phyloP scores from a whole-genome alignment of 768 basidiomycete genomes.

The Boletales sp. region DNA sequence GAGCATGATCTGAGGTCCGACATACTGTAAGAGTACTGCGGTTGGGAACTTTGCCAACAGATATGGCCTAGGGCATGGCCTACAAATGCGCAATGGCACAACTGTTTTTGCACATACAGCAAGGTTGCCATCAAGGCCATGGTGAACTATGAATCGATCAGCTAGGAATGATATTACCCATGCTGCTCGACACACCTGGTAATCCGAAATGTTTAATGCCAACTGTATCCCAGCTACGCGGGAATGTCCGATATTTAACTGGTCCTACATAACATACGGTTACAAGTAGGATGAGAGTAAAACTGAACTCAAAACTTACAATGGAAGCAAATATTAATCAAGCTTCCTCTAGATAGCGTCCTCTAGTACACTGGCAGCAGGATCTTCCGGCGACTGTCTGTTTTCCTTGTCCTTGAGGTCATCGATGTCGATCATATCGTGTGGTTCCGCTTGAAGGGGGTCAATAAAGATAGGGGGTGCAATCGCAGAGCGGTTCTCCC shows the following conservation, averaged over 20 bases:
- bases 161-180: not conserved
- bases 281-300: not conserved
- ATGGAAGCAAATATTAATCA: slow-evolving; percentile 47
- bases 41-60: slow-evolving; percentile 57
- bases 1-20: slow-evolving; percentile 54
- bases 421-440: not conserved
- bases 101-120: not conserved
- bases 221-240: slow-evolving; percentile 57
- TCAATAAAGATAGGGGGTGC: no score
- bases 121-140: slow-evolving; percentile 39
- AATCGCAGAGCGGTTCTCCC: no score
- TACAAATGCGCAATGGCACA: slow-evolving; percentile 7
- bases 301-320: slow-evolving; percentile 30
- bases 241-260: slow-evolving; percentile 54
- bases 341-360: slow-evolving; percentile 46
- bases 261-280: slow-evolving; percentile 31
- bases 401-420: slow-evolving; percentile 3
- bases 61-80: slow-evolving; percentile 56
- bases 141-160: slow-evolving; percentile 29
- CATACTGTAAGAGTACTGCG: slow-evolving; percentile 46
- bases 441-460: no score
- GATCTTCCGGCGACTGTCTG: not conserved
- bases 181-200: slow-evolving; percentile 15
- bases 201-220: slow-evolving; percentile 37
- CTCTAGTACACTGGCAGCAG: slow-evolving; percentile 32